Evolutionary conservation across 2,329 filamentous ascomycete genomes (phyloP).

Genomic region (Tolypocladium ovalisporum): DNA sequence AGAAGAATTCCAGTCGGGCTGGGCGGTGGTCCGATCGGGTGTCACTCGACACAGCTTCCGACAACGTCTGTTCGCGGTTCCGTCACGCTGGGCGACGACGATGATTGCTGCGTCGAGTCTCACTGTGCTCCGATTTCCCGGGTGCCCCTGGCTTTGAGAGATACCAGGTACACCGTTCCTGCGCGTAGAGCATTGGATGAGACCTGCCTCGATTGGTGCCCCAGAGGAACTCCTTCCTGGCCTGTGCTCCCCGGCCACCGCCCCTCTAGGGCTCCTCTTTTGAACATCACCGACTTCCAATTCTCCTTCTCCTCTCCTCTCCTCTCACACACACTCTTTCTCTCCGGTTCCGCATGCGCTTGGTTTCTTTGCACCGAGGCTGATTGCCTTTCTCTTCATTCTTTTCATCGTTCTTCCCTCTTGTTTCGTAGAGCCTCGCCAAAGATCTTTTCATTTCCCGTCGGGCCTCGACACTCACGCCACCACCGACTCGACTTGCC

Average conservation of each 20-base stretch:
- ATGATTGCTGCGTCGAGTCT: background rate
- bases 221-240: background rate
- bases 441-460: too few relatives aligned
- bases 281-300: background rate
- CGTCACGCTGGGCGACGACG: background rate
- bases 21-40: too few relatives aligned
- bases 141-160: background rate
- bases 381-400: background rate
- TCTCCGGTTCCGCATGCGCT: background rate
- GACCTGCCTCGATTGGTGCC: background rate
- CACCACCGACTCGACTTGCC: background rate
- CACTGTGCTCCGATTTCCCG: background rate
- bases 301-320: background rate
- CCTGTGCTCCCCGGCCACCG: background rate
- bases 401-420: background rate
- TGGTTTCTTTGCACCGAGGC: background rate
- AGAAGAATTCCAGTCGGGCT: too few relatives aligned
- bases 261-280: background rate
- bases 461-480: background rate
- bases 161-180: background rate
- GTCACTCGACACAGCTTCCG: background rate
- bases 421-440: background rate
- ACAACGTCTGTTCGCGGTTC: background rate
- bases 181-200: background rate
- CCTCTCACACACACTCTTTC: background rate